Conservation (phyloP, 768 basidiomycete species). For the Xerocomellus amylosporus region DNA sequence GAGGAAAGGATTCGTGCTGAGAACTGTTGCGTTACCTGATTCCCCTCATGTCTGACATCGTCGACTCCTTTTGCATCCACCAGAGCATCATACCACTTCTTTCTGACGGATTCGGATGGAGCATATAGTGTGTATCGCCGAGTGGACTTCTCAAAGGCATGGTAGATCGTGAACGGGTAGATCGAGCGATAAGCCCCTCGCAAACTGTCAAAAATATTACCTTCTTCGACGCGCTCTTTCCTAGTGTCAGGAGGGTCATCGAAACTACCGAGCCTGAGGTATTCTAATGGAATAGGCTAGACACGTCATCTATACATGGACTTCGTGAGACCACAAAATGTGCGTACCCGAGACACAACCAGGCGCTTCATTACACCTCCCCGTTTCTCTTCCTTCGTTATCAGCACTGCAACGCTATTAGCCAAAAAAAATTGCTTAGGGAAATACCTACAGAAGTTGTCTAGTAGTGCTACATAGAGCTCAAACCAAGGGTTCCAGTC, state of each 20-base stretch:
- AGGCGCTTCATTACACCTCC: conserved; percentile 48
- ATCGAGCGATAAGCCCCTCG: conserved; percentile 52
- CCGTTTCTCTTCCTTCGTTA: conserved; percentile 60
- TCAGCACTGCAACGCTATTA: conserved; percentile 47
- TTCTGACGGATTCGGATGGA: conserved; percentile 50
- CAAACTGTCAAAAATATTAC: conserved; percentile 53
- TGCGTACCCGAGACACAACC: conserved; percentile 64
- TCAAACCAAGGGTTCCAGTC: conserved; percentile 72
- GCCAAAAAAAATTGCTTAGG: not conserved
- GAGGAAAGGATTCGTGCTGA: conserved; percentile 3
- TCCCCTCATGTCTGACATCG: conserved; percentile 63
- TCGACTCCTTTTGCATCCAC: conserved; percentile 63
- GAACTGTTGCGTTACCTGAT: conserved; percentile 49
- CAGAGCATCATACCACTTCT: conserved; percentile 61
- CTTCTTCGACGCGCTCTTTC: conserved; percentile 59
- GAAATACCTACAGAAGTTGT: conserved; percentile 65
- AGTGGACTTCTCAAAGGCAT: conserved; percentile 52
- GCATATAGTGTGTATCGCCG: conserved; percentile 76
- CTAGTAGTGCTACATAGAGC: conserved; percentile 62
- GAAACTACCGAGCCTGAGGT: conserved; percentile 70
- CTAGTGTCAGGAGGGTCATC: conserved; percentile 56
- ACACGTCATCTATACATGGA: conserved; percentile 7
- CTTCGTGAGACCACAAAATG: not conserved
- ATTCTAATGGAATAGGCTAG: conserved; percentile 79
- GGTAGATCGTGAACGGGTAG: conserved; percentile 78